Percentiles rank a stretch among this genome's conserved stretches.
These are phyloP conservation scores for Candida morakotiae DNA, from an alignment of 805 yeast genomes.

Conservation along the genomic window DNA sequence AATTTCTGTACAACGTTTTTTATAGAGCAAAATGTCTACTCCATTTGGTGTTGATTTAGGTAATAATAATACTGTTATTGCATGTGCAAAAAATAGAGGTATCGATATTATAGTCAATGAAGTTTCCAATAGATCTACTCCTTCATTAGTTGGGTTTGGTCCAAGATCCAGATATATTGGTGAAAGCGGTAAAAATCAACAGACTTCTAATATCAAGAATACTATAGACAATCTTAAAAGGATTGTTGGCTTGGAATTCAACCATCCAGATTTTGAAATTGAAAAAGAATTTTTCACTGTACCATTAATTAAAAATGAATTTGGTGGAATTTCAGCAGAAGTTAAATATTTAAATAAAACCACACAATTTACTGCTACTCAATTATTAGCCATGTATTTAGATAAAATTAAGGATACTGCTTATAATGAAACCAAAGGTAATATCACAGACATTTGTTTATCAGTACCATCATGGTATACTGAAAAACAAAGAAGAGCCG, in stretches of 20 bases:
- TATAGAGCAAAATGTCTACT: slow-evolving; percentile 81
- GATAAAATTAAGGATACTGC: slow-evolving; percentile 84
- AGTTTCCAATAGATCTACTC: slow-evolving; percentile 96
- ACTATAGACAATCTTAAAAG: slow-evolving; percentile 95
- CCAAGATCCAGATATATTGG: slow-evolving; percentile 86
- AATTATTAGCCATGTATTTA: slow-evolving; percentile 92
- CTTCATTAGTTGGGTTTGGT: slow-evolving; percentile 88
- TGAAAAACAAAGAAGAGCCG: slow-evolving; percentile 94
- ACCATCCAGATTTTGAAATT: slow-evolving; percentile 70
- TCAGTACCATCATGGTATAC: slow-evolving; percentile 98
- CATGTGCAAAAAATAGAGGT: slow-evolving; percentile 96
- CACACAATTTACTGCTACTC: slow-evolving; percentile 78
- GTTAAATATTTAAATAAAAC: slow-evolving; percentile 81
- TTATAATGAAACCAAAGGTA: slow-evolving; percentile 74
- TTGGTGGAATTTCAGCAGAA: slow-evolving; percentile 78
- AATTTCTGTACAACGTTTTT: too few species aligned
- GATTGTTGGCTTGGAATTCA: slow-evolving; percentile 71
- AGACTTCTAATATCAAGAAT: slow-evolving; percentile 93
- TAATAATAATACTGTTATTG: slow-evolving; percentile 88
- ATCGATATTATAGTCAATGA: slow-evolving; percentile 97
- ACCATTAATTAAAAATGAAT: slow-evolving; percentile 62
- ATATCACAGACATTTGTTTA: slow-evolving; percentile 81
- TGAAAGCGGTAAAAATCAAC: slow-evolving; percentile 94
- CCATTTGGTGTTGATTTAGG: slow-evolving; percentile 99
- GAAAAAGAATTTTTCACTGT: slow-evolving; percentile 76